Evolutionary conservation across 768 basidiomycete species (phyloP).

Genomic region (Xerocomellus intermedius): DNA sequence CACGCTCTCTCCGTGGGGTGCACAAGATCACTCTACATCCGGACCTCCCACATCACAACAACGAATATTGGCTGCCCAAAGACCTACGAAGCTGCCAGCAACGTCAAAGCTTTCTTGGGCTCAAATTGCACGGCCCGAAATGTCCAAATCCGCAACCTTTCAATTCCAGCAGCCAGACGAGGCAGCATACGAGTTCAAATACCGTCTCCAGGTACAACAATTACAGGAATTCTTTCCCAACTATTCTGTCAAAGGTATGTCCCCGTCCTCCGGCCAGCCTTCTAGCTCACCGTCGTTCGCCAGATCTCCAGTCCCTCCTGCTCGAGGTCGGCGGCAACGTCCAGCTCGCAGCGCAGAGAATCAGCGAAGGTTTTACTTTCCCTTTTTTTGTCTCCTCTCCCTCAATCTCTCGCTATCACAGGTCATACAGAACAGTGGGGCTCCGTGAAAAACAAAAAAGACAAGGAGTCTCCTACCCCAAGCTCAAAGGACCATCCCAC

Average conservation of each 20-base stretch:
- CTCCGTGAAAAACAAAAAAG: constrained; percentile 82
- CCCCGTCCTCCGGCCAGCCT: constrained; percentile 21
- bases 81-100: constrained; percentile 57
- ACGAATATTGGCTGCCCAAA: constrained; percentile 16
- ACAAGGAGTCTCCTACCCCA: constrained; percentile 60
- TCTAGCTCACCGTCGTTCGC: constrained; percentile 16
- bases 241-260: constrained; percentile 68
- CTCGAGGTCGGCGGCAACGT: constrained; percentile 68
- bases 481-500: constrained; percentile 46
- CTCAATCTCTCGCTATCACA: constrained; percentile 32
- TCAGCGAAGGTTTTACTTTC: constrained; percentile 59
- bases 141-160: too few relatives aligned
- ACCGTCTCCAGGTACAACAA: constrained; percentile 51
- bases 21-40: constrained; percentile 39
- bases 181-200: constrained; percentile 37
- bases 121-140: constrained; percentile 73
- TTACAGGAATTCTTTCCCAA: constrained; percentile 71
- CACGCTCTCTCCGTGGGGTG: constrained; percentile 34
- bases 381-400: background rate
- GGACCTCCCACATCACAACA: constrained; percentile 14
- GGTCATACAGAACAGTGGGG: constrained; percentile 80
- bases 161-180: constrained; percentile 20
- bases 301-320: constrained; percentile 68
- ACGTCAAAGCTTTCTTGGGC: constrained; percentile 85
- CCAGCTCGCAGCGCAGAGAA: constrained; percentile 64